These are phyloP conservation scores for Paramecium biaurelia DNA, from an alignment of 73 alveolate species.

Conservation along the genomic window DNA sequence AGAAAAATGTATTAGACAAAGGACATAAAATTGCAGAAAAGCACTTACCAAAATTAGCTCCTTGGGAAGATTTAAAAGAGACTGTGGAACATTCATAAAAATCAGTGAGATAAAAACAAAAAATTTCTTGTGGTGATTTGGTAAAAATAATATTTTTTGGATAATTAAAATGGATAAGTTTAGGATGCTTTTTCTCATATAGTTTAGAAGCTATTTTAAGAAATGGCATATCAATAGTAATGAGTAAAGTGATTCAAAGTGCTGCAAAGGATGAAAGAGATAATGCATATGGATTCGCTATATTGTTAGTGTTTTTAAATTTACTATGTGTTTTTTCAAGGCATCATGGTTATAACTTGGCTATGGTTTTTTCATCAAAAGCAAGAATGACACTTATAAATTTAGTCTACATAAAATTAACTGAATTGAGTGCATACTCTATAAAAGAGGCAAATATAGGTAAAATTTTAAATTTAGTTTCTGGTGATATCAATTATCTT, in stretches of 20 bases:
- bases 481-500: constrained; percentile 41
- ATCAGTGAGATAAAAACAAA: background rate
- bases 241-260: background rate
- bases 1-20: background rate
- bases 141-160: constrained; percentile 2
- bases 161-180: background rate
- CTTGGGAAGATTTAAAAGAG: background rate
- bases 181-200: background rate
- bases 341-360: background rate
- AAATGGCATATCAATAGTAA: background rate
- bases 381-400: background rate
- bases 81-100: background rate
- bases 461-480: constrained; percentile 29
- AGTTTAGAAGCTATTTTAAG: background rate
- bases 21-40: background rate
- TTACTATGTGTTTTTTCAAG: background rate
- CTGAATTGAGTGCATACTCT: background rate
- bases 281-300: background rate
- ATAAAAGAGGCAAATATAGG: constrained; percentile 61
- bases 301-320: background rate
- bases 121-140: background rate
- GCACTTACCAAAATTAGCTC: background rate
- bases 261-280: background rate
- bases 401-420: background rate
- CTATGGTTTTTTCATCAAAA: background rate